Base-by-base conservation (phyloP, 805 yeast species). In the Ogataea thermomethanolica region DNA sequence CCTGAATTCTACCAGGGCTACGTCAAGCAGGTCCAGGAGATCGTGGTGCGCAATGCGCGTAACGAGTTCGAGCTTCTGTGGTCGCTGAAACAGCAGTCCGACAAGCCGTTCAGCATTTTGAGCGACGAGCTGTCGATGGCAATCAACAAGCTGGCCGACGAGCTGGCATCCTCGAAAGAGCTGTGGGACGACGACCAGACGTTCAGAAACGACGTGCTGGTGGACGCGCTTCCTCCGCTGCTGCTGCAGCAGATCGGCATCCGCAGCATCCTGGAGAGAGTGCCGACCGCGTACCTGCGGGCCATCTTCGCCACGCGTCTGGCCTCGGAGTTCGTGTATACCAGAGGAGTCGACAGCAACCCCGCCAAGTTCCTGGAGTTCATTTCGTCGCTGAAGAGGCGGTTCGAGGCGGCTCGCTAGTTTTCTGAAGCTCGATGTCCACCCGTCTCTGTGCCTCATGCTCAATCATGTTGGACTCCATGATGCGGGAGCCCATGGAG, bases 301-400 rank as follows among this genome's bases (percentile, higher is more conserved):
- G 95, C 96, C 3, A 77, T 91, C 52, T 85, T 91, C 58, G 95
- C 95, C 32, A 83, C 93, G 25, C 82, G 79, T 57, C 71, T 89
- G 54, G 89, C 95, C 8, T 84, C 95, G 33, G 73, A 83, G 33
- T 89, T 84, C 63, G 95, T 89, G 39, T 89, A 89, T 65, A 71
- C 84, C 21, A 73, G 81, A 56, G 96, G 96, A 41, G 70, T 79
- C 44, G 86, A 78, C 46, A 79, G 91, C 33, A 86, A 87, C 62
- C 95, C 86, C 23, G 87, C 87, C 39, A 79, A 73, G 51, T 82
- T 82, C 64, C 73, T 82, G 60, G 88, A 81, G 56, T 82, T 74
- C 55, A 78, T 81, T 46, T 76, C 83, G 33, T 68, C 73, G 29
- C 63, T 77, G 43, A 77, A 78, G 61, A 80, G 68, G 59, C 70